Evolutionary conservation across 106 monocot species (phyloP), one percentile per base, ranked within the genome.

Genomic region (Allium sativum): DNA sequence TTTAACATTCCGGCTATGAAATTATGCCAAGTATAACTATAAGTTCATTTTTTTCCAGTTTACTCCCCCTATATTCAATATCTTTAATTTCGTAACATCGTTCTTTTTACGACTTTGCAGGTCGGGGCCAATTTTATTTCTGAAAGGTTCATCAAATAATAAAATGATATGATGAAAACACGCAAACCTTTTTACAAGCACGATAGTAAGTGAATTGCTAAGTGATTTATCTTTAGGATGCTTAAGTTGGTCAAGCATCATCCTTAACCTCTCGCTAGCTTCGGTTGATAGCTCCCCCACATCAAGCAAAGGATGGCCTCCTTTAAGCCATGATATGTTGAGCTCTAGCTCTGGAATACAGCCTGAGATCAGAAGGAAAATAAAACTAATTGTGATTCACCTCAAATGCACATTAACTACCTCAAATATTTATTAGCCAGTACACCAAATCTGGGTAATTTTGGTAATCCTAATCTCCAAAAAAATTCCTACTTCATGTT

Each of bases 181-280:
- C 47, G 64, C 74, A 16, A 45, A 96, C 96, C 91, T 84, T 54
- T 84, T 96, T 42, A 88, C 74, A 47, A 96, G 73, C 55, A 96
- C 84, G 46, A 96, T 96, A 44, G 75, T 65, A 55, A 96, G 82
- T 3, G 96, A 84, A 58, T 82, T 96, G 56, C 84, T 84, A 17
- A 91, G 79, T 22, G 84, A 82, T 65, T 87, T 77, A 64, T 82
- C 84, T 73, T 85, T 77, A 45, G 91, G 91, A 18, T 70, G 65
- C 57, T 86, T 84, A 51, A 96, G 96, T 67, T 91, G 91, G 61
- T 91, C 96, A 58, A 96, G 96, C 59, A 96, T 62, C 40, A 80
- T 58, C 53, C 82, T 71, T 75, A 96, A 74, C 61, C 82, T 90
- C 67, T 96, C 82, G 78, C 84, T 77, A 10, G 96, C 87, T 74